These are phyloP conservation scores for Kockiozyma suomiensis DNA, from an alignment of 805 yeast species.

Conservation along the genomic window DNA sequence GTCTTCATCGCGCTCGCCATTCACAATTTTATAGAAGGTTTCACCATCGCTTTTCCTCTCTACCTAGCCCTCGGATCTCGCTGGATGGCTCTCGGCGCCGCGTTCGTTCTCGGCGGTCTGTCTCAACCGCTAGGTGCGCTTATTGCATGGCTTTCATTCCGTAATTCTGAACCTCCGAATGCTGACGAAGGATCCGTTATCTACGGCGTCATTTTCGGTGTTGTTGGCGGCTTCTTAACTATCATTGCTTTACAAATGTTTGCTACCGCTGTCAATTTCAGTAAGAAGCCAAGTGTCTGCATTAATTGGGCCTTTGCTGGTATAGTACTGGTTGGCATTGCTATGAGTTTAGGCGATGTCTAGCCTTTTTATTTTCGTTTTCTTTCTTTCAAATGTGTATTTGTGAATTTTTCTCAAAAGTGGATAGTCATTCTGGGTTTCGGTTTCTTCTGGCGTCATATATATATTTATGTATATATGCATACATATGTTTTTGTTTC, in stretches of 20 bases:
- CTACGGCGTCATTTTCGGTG: slow-evolving; percentile 61
- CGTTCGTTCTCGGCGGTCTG: slow-evolving; percentile 74
- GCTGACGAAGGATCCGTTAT: slow-evolving; percentile 39
- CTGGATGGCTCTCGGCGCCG: slow-evolving; percentile 61
- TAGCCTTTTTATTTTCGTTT: background rate
- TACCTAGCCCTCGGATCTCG: slow-evolving; percentile 72
- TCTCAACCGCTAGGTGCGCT: slow-evolving; percentile 91
- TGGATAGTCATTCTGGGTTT: too few species aligned
- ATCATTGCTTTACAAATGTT: slow-evolving; percentile 65
- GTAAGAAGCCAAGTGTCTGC: slow-evolving; percentile 26
- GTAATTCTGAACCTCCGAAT: slow-evolving; percentile 18
- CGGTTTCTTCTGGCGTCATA: too few species aligned
- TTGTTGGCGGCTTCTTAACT: slow-evolving; percentile 74
- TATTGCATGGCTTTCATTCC: slow-evolving; percentile 59
- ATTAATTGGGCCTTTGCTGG: slow-evolving; percentile 33
- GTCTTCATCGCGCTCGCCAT: slow-evolving; percentile 83
- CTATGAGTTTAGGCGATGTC: slow-evolving; percentile 28
- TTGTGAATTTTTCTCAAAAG: too few species aligned
- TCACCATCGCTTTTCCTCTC: slow-evolving; percentile 87
- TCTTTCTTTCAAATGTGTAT: background rate
- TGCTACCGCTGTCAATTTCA: slow-evolving; percentile 26
- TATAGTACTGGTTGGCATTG: slow-evolving; percentile 23
- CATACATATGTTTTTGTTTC: too few species aligned
- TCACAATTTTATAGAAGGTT: slow-evolving; percentile 93
- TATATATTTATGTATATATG: too few species aligned